Conservation (phyloP, 2,329 filamentous ascomycete genomes). For the Lecanicillium sp. region DNA sequence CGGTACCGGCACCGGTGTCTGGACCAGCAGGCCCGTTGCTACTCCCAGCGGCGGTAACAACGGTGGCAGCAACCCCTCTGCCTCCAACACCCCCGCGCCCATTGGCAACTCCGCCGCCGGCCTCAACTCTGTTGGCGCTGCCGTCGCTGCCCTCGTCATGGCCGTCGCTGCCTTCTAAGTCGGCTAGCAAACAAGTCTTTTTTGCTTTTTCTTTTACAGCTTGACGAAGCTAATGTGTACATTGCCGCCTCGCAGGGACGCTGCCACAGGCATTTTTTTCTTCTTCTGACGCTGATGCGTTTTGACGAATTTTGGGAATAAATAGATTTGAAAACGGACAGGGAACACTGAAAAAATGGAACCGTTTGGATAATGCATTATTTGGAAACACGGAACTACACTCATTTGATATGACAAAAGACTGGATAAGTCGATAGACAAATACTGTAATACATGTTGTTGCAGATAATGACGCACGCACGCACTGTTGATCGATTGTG, state of each 20-base stretch:
- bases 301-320: neutral
- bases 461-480: too few species aligned
- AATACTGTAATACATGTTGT: neutral
- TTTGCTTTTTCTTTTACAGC: neutral
- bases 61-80: neutral
- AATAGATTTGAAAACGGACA: constrained; percentile 8
- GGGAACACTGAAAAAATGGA: neutral
- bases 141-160: constrained; percentile 24
- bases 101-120: constrained; percentile 16
- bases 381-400: constrained; percentile 11
- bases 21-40: constrained; percentile 14
- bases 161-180: constrained; percentile 25
- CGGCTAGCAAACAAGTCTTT: neutral
- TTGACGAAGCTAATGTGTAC: constrained; percentile 3
- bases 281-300: neutral
- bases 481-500: too few species aligned
- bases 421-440: neutral
- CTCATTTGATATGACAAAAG: constrained; percentile 14
- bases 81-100: neutral
- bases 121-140: constrained; percentile 28
- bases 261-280: neutral
- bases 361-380: constrained; percentile 10
- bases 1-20: constrained; percentile 13
- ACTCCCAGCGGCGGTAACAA: constrained; percentile 6
- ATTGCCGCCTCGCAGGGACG: constrained; percentile 1